Evolutionary conservation across 352 stramenopile genomes (phyloP), one percentile per base, ranked within the genome.

Genomic region (Pythium folliculosum): DNA sequence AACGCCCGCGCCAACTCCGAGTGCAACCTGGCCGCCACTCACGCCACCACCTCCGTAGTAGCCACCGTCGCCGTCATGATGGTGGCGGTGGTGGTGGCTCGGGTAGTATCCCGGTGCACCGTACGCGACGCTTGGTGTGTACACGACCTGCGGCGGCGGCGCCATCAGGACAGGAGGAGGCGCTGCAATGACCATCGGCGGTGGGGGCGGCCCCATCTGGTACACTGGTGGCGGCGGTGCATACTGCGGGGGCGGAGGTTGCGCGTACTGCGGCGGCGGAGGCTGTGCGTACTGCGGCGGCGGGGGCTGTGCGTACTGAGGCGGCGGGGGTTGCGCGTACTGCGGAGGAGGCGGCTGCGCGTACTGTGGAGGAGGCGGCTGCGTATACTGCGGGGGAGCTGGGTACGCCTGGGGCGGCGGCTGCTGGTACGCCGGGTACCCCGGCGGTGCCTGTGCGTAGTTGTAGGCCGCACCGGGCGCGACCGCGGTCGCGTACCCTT

Each of bases 1-100:
- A n/a, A 94, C 67, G 62, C 85, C 85, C 5, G 81, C 85, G 23
- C 85, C 87, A 22, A 91, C 77, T 23, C 87, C 87, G 55, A 95
- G 76, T 12, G 85, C 87, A 65, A 92, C 76, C 27, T 81, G 57
- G 12, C 68, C 73, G 1, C 38, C 76, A 51, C 68, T 69, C 35
- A 73, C 65, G 8, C 76, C 70, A 12, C 70, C 66, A 25, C 61
- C 54, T 48, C 64, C 56, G 14, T 60, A 48, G 13, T 76, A 70
- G 51, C 58, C 57, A 37, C 57, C 57, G 9, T 43, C 56, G 27
- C 52, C 48, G 21, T 43, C 40, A 25, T 73, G 56, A 43, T 85
- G 69, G 49, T 77, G 70, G 58, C 76, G 68, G 49, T 77, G 70
- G 58, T 77, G 68, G 59, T 78, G 63, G 0, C 52, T 55, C 17